Evolutionary conservation across 495 filamentous ascomycete species (phyloP), one percentile per base, ranked within the genome.

Genomic region (Neurospora sp.): DNA sequence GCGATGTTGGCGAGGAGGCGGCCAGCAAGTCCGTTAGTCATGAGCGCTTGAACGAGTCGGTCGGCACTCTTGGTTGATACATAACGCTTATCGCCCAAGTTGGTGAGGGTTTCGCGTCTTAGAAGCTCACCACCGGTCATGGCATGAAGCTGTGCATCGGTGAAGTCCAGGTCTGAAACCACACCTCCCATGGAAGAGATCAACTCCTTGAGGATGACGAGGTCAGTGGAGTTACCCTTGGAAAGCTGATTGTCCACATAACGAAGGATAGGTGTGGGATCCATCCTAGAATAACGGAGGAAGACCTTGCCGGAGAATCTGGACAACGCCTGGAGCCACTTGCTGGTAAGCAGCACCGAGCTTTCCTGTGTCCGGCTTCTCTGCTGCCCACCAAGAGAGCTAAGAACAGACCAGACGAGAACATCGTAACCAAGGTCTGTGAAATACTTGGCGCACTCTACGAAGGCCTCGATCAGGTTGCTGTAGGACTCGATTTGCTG

Each of bases 151-250:
- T 98, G 94, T 14, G 87, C 82, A 71, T 99, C 96, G 42, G 92
- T 98, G 74, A 96, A 92, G 77, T 93, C 91, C 44, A 89, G 85
- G 75, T 94, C 91, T 0, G 94, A 89, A 31, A 94, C 89, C 44
- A 99, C 93, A 41, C 96, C 96, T 16, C 92, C 91, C 96, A 98
- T 98, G 4, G 92, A 92, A 39, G 87, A 90, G 68, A 97, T 92
- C 45, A 98, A 83, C 75, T 98, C 91, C 78, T 96, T 90, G 59
- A 99, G 80, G 70, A 99, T 90, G 70, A 97, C 91, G 3, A 98
- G 85, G 76, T 97, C 94, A 18, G 91, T 93, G 1, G 91, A 91
- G 75, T 93, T 94, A 72, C 93, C 93, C 18, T 86, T 86, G 69
- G 87, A 87, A 6, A 99, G 88, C 79, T 97, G 93, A 73, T 90